Conservation (phyloP, 2,329 filamentous ascomycete genomes). For the Fusarium sp. region DNA sequence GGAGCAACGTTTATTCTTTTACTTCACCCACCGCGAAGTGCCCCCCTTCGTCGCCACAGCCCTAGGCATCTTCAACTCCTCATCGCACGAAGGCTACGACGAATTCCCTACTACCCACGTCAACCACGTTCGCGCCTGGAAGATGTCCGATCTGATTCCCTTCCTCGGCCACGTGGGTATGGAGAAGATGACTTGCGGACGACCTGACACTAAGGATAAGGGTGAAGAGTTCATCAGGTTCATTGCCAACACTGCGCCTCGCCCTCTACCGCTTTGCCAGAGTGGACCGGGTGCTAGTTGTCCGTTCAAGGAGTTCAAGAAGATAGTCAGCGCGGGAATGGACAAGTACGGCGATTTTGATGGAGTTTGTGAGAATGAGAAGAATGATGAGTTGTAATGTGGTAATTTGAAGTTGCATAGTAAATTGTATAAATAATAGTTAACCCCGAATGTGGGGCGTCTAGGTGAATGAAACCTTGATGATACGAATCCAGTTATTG, state of each 20-base stretch:
- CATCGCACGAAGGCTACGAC: constrained; percentile 31
- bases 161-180: constrained; percentile 42
- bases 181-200: constrained; percentile 41
- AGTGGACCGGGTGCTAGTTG: constrained; percentile 38
- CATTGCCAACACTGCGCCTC: constrained; percentile 40
- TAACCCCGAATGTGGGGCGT: rapidly evolving
- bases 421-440: not conserved
- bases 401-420: not conserved
- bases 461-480: constrained; percentile 39
- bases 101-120: constrained; percentile 40
- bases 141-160: constrained; percentile 41
- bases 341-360: constrained; percentile 41
- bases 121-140: constrained; percentile 41
- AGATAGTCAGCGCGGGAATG: constrained; percentile 34
- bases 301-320: constrained; percentile 34
- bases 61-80: constrained; percentile 40
- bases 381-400: constrained; percentile 28
- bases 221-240: constrained; percentile 39
- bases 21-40: constrained; percentile 41
- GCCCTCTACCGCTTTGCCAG: constrained; percentile 37
- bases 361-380: constrained; percentile 34
- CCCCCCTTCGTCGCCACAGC: constrained; percentile 41
- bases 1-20: constrained; percentile 37
- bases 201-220: constrained; percentile 1
- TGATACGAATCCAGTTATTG: constrained; percentile 53